A percentile compares a stretch with the other conserved stretches of the same genome.
phyloP scores from a whole-genome alignment of 176 grass and related monocot species.

The Alopecurus myosuroides region DNA sequence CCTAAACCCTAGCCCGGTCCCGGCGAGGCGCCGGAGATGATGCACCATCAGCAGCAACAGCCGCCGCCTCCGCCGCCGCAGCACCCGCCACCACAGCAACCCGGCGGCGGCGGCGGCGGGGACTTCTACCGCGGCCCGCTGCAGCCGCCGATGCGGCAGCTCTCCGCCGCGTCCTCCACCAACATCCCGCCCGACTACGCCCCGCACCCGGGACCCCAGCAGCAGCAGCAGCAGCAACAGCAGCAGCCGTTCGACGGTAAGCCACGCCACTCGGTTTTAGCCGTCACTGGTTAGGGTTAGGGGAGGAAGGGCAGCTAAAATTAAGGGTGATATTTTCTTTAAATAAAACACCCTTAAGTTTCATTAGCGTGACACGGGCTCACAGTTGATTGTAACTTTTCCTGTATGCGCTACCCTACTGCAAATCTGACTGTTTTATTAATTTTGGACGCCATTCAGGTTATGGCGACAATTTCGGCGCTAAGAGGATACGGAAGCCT shows the following conservation, averaged over 20 bases:
- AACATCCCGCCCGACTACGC: constrained; percentile 44
- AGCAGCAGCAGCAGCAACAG: constrained; percentile 12
- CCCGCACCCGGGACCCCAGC: constrained; percentile 22
- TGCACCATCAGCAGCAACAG: constrained; percentile 49
- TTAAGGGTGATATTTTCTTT: neutral
- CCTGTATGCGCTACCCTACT: neutral
- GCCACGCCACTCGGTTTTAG: neutral
- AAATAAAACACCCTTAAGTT: neutral
- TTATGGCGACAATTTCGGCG: constrained; percentile 90
- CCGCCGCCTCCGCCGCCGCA: constrained; percentile 20
- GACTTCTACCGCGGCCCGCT: constrained; percentile 71
- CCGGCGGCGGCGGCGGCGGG: constrained; percentile 20
- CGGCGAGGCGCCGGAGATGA: constrained; percentile 39
- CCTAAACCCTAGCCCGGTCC: constrained; percentile 35
- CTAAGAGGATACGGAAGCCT: constrained; percentile 93
- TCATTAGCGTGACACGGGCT: neutral
- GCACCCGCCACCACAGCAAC: constrained; percentile 32
- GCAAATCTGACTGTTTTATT: neutral
- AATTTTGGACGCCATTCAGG: constrained; percentile 37
- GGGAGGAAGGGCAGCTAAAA: neutral
- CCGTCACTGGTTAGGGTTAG: constrained; percentile 2
- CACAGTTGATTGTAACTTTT: neutral
- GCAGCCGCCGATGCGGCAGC: constrained; percentile 65
- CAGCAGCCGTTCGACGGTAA: constrained; percentile 48
- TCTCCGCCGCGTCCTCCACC: constrained; percentile 59